These are phyloP conservation scores for Ailanthus altissimus DNA, from an alignment of 345 rosid species.

Conservation along the genomic window DNA sequence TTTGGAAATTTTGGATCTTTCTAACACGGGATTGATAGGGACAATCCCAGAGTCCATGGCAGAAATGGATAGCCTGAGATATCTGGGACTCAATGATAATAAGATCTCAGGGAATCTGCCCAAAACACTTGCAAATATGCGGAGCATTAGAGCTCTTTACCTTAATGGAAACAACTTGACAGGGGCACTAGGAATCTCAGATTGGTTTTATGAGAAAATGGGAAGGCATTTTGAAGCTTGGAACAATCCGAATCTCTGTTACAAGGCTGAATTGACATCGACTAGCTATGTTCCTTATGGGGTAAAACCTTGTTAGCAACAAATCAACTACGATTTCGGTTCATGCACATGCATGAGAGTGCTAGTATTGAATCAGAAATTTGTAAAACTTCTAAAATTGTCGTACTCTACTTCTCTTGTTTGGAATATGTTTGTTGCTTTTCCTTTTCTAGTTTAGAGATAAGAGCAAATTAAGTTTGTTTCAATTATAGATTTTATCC, in stretches of 20 bases:
- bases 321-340: background rate
- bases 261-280: conserved; percentile 3
- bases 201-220: conserved; percentile 33
- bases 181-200: conserved; percentile 34
- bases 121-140: conserved; percentile 22
- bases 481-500: too few species aligned
- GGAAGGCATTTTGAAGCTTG: conserved; percentile 41
- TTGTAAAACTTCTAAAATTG: too few species aligned
- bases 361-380: background rate
- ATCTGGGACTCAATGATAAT: conserved; percentile 37
- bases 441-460: too few species aligned
- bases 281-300: conserved; percentile 21
- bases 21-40: conserved; percentile 32
- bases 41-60: conserved; percentile 31
- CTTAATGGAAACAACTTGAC: conserved; percentile 37
- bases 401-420: too few species aligned
- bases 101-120: conserved; percentile 32
- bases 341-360: background rate
- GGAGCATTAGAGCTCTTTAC: conserved; percentile 30
- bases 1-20: conserved; percentile 35
- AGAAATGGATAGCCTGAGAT: conserved; percentile 30
- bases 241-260: conserved; percentile 42
- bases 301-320: conserved; percentile 25
- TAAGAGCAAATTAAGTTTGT: too few species aligned
- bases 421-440: too few species aligned